Evolutionary conservation across 2,329 filamentous ascomycete genomes (phyloP).

Genomic region (Sporothrix dimorphospora): DNA sequence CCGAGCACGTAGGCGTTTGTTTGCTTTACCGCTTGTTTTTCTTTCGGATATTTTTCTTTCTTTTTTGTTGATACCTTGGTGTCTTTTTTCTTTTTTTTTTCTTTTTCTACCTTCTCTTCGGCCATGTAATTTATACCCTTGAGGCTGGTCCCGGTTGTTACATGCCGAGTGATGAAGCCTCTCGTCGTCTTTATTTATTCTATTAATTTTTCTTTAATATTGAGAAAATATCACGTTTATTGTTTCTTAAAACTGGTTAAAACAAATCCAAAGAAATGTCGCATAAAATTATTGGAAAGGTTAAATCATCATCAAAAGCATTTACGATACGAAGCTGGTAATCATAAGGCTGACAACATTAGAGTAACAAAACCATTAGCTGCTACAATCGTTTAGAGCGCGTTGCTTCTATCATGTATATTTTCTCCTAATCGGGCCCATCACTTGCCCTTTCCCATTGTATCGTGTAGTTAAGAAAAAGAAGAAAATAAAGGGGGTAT

Average conservation of each 20-base stretch:
- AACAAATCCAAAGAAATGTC: no score
- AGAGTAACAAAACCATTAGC: background rate
- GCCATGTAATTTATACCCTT: conserved; percentile 14
- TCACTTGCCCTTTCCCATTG: background rate
- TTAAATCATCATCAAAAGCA: background rate
- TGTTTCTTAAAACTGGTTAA: no score
- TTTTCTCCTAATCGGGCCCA: background rate
- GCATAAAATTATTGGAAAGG: no score
- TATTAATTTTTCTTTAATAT: background rate
- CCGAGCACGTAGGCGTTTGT: background rate
- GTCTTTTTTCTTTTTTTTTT: background rate
- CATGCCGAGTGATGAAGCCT: conserved; percentile 12
- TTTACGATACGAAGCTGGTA: background rate
- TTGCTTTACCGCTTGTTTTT: background rate
- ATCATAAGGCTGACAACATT: background rate
- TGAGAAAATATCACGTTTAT: no score
- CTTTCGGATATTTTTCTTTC: background rate
- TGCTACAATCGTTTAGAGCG: background rate
- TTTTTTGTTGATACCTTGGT: background rate
- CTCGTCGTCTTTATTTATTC: background rate
- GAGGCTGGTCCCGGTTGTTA: conserved; percentile 9
- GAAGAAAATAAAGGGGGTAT: conserved; percentile 15
- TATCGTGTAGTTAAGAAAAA: background rate
- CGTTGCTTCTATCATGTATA: background rate
- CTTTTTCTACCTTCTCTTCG: conserved; percentile 10